phyloP scores from a whole-genome alignment of 371 early-diverging fungal species.

The Lichtheimia hyalospora region DNA sequence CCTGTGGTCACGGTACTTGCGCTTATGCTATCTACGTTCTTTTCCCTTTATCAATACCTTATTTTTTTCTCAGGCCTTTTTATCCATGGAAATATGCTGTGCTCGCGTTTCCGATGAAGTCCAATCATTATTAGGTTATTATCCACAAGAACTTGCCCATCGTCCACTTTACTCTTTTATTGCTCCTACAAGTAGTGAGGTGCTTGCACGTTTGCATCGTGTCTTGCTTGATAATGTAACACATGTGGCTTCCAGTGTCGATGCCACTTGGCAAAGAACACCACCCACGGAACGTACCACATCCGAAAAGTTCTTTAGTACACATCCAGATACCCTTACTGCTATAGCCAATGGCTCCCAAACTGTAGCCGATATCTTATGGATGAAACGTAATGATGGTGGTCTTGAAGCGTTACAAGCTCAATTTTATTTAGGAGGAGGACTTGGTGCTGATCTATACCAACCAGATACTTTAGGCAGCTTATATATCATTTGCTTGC shows the following conservation, averaged over 20 bases:
- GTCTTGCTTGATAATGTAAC: constrained; percentile 51
- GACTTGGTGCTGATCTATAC: constrained; percentile 56
- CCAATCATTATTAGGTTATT: constrained; percentile 55
- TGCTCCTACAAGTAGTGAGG: constrained; percentile 43
- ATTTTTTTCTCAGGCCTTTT: constrained; percentile 23
- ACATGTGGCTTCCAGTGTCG: constrained; percentile 23
- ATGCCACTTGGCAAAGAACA: constrained; percentile 15
- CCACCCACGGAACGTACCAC: constrained; percentile 50
- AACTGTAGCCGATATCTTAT: constrained; percentile 51
- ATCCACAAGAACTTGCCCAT: constrained; percentile 60
- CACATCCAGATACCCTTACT: constrained; percentile 31
- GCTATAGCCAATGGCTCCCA: constrained; percentile 36
- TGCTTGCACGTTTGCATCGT: constrained; percentile 41
- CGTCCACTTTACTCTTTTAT: constrained; percentile 58
- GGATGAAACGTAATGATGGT: constrained; percentile 51
- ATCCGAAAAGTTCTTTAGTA: constrained; percentile 34
- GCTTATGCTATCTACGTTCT: neutral
- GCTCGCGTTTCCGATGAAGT: constrained; percentile 59
- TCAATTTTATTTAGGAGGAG: constrained; percentile 58
- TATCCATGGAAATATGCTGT: constrained; percentile 59
- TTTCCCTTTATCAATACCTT: neutral
- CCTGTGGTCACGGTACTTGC: constrained; percentile 2
- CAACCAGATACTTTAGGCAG: constrained; percentile 22
- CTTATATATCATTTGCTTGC: constrained; percentile 36
- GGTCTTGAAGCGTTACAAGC: constrained; percentile 39